Evolutionary conservation across 2,329 filamentous ascomycete species (phyloP).

Genomic region (Exophiala viscosa): DNA sequence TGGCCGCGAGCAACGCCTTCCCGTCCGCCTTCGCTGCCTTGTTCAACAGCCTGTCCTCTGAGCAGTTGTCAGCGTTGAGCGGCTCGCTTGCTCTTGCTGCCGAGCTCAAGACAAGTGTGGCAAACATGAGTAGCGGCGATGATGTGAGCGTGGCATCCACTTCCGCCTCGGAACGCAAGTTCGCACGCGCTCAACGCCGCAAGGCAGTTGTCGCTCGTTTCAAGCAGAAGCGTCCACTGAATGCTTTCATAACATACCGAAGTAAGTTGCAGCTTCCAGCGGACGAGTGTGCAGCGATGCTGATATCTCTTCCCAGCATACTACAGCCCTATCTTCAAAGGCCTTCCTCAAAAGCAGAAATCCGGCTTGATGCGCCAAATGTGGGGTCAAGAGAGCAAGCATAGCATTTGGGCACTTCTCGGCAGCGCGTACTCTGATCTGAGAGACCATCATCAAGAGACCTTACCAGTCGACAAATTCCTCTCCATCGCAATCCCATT

Average conservation of each 20-base stretch:
- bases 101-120: not conserved
- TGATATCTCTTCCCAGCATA: slow-evolving; percentile 36
- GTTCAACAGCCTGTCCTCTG: slow-evolving; percentile 7
- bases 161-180: not conserved
- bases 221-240: slow-evolving; percentile 31
- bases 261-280: slow-evolving; percentile 31
- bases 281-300: slow-evolving; percentile 5
- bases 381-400: slow-evolving; percentile 51
- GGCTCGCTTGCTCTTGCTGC: not conserved
- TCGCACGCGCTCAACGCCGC: not conserved
- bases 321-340: slow-evolving; percentile 46
- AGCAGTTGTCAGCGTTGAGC: slow-evolving; percentile 5
- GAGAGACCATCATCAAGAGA: slow-evolving; percentile 48
- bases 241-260: slow-evolving; percentile 39
- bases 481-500: slow-evolving; percentile 44
- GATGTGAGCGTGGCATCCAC: not conserved
- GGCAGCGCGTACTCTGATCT: slow-evolving; percentile 55
- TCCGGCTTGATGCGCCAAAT: slow-evolving; percentile 49
- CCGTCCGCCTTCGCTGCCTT: not conserved
- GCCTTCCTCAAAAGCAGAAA: slow-evolving; percentile 50
- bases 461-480: slow-evolving; percentile 48
- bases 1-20: slow-evolving; percentile 2
- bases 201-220: not conserved
- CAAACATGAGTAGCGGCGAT: not conserved
- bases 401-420: slow-evolving; percentile 52